Conservation (phyloP, 2,329 filamentous ascomycete species). For the Fusarium sp. region DNA sequence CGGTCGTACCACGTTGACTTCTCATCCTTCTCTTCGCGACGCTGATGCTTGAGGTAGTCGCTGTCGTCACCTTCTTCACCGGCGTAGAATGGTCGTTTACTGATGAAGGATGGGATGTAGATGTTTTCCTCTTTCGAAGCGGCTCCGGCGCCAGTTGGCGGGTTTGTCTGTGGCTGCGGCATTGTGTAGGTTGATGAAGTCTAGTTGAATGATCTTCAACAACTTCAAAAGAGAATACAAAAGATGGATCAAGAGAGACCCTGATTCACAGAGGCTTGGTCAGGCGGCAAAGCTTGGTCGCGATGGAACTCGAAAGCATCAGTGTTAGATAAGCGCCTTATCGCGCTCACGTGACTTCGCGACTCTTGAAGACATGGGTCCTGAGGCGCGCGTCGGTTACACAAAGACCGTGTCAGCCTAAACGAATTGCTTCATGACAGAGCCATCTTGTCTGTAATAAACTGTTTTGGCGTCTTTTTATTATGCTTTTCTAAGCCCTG, state of each 20-base stretch:
- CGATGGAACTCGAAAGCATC: neutral
- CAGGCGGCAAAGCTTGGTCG: neutral
- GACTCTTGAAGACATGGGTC: neutral
- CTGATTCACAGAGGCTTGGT: neutral
- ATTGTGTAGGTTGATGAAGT: neutral
- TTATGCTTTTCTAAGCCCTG: conserved; percentile 2
- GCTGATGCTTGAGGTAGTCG: conserved; percentile 97
- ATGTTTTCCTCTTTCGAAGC: conserved; percentile 91
- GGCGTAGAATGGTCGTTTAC: conserved; percentile 96
- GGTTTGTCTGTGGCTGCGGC: conserved; percentile 49
- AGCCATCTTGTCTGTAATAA: neutral
- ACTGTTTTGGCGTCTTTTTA: neutral
- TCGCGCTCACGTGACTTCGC: conserved; percentile 34
- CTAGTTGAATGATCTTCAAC: neutral
- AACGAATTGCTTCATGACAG: neutral
- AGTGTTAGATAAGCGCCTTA: conserved; percentile 32
- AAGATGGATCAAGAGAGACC: neutral
- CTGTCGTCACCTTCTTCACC: conserved; percentile 79
- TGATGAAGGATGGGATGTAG: conserved; percentile 98
- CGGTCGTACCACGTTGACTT: conserved; percentile 93
- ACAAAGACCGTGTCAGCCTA: conserved; percentile 3
- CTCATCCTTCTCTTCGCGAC: conserved; percentile 70
- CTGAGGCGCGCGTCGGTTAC: conserved; percentile 22
- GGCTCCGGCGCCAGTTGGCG: conserved; percentile 51
- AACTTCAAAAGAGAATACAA: neutral